Evolutionary conservation across 2,329 filamentous ascomycete genomes (phyloP).

Genomic region (Colletotrichum sp.): DNA sequence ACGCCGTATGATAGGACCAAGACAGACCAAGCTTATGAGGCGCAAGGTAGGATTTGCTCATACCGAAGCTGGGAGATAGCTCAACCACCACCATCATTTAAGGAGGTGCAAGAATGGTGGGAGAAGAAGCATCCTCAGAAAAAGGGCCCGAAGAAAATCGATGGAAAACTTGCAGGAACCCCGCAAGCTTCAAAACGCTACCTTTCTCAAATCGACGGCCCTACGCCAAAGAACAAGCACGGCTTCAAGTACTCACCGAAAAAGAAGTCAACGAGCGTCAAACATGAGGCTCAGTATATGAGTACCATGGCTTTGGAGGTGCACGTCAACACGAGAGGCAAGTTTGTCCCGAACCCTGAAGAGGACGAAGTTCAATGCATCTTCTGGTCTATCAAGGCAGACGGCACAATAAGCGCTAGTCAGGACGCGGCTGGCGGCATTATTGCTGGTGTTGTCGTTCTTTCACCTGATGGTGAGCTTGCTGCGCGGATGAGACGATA

Average conservation of each 20-base stretch:
- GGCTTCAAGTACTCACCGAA: conserved; percentile 88
- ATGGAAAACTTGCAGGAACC: conserved; percentile 17
- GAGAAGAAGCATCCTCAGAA: conserved; percentile 34
- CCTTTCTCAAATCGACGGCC: conserved; percentile 86
- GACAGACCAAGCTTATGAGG: conserved; percentile 55
- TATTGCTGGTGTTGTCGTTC: conserved; percentile 73
- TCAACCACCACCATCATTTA: conserved; percentile 69
- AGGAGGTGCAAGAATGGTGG: conserved; percentile 76
- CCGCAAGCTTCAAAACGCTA: conserved; percentile 33
- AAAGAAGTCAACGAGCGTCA: conserved; percentile 74
- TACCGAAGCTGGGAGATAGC: conserved; percentile 80
- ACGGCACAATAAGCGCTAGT: conserved; percentile 63
- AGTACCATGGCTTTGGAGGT: conserved; percentile 94
- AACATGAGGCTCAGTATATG: conserved; percentile 92
- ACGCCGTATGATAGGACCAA: conserved; percentile 53
- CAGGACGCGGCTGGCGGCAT: conserved; percentile 49
- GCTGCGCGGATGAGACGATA: conserved; percentile 67
- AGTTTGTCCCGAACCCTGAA: conserved; percentile 85
- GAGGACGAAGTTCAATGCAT: conserved; percentile 87
- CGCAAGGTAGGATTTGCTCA: conserved; percentile 57
- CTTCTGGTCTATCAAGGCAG: conserved; percentile 88
- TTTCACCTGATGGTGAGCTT: conserved; percentile 67
- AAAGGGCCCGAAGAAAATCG: conserved; percentile 21
- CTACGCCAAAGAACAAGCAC: conserved; percentile 81
- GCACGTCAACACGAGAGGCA: conserved; percentile 85